These are phyloP conservation scores for Theobroma cacao DNA, from an alignment of 345 rosid genomes.

Conservation along the genomic window DNA sequence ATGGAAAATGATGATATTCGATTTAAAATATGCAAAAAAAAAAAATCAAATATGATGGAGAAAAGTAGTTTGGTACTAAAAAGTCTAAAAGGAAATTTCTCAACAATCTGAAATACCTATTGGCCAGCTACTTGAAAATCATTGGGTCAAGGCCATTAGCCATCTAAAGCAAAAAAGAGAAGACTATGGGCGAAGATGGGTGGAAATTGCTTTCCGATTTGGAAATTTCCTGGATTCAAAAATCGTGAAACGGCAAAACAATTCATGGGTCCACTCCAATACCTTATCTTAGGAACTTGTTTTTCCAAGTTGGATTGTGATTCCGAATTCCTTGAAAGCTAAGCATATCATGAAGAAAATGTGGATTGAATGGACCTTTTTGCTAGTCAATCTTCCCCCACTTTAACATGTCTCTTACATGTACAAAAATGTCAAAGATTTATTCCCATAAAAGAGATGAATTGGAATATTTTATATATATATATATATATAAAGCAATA, in stretches of 20 bases:
- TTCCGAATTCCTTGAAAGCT: slow-evolving; percentile 7
- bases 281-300: neutral
- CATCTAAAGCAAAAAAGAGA: neutral
- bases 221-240: slow-evolving; percentile 14
- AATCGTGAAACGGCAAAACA: neutral
- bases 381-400: neutral
- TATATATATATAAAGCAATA: neutral
- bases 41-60: neutral
- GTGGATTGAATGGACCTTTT: neutral
- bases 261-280: slow-evolving; percentile 12
- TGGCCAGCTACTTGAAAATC: neutral
- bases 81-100: neutral
- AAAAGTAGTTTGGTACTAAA: neutral
- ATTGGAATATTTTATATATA: neutral
- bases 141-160: slow-evolving; percentile 17
- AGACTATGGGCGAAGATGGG: neutral
- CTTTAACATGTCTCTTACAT: neutral
- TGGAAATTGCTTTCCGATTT: slow-evolving; percentile 21
- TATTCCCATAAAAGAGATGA: neutral
- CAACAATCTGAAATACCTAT: neutral
- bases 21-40: too few relatives aligned
- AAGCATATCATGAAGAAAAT: neutral
- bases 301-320: slow-evolving; percentile 19
- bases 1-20: too few relatives aligned
- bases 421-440: neutral